Base-by-base conservation (phyloP, 306 rosid species). In the Myrica gale region DNA sequence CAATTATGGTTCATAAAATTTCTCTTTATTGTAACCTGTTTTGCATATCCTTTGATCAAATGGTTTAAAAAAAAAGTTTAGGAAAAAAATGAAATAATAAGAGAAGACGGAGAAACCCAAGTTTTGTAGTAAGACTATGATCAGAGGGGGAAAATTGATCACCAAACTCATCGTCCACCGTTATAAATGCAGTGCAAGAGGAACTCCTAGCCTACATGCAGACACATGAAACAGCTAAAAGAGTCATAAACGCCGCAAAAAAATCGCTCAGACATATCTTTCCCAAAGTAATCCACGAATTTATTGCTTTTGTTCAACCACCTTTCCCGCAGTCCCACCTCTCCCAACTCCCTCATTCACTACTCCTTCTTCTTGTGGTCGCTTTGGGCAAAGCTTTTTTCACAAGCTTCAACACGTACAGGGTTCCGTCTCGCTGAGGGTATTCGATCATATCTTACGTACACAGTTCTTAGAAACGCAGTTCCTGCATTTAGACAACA, bases 271-370 rank as follows among this genome's bases (percentile, higher is more conserved):
- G 26, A 84, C 68, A 68, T 12, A 79, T 75, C 21, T 50, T 16
- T n/a, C 23, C 21, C 3, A 46, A 37, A 76, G 41, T 41, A 41
- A 74, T 50, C 1, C 48, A 32, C 3, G 11, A 87, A 88, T 87
- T 89, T 87, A 90, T 81, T 87, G 87, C 86, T 69, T 84, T 81
- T 69, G 75, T 88, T 82, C 86, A 85, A 75, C 88, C 32, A 91
- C 84, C 74, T 80, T 60, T 55, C 68, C 37, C 37, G 37, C 37
- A 32, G 37, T 32, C 37, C 37, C 37, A 32, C 37, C 37, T 32
- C 37, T 32, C 37, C 54, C 42, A 58, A 42, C 51, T 19, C 78
- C 68, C 71, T 26, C 50, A 21, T 43, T 74, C 48, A 66, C 17
- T 70, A 23, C 74, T 47, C 26, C 23, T 16, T 41, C 72, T 55